phyloP scores from a whole-genome alignment of 2,329 filamentous ascomycete genomes.

The Emmonsia crescens region DNA sequence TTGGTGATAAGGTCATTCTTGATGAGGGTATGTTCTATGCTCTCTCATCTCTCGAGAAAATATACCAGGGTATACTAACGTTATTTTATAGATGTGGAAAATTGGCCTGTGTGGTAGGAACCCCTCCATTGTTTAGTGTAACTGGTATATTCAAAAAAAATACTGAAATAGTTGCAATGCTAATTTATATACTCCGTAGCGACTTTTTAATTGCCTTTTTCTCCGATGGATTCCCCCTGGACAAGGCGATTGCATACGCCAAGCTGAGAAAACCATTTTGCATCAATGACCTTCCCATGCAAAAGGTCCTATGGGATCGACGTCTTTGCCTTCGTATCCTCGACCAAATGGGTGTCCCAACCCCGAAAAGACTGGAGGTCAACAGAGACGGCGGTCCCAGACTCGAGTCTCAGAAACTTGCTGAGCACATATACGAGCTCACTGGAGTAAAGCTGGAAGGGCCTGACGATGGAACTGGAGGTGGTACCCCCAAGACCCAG shows the following conservation, averaged over 20 bases:
- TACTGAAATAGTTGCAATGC: neutral
- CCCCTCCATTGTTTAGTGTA: neutral
- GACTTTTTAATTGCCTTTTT: constrained; percentile 98
- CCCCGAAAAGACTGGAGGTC: constrained; percentile 78
- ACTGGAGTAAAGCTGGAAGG: constrained; percentile 68
- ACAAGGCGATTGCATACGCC: constrained; percentile 94
- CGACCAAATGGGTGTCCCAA: constrained; percentile 80
- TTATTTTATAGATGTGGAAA: constrained; percentile 59
- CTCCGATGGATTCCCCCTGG: constrained; percentile 89
- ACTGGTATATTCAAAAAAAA: neutral
- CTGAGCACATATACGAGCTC: constrained; percentile 66
- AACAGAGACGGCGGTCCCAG: constrained; percentile 83
- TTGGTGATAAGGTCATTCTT: constrained; percentile 96
- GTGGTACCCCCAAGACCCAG: constrained; percentile 46
- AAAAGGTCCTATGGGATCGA: constrained; percentile 92
- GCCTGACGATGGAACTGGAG: constrained; percentile 54
- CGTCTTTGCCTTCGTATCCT: constrained; percentile 79
- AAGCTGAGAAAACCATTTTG: constrained; percentile 90
- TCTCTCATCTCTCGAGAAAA: neutral
- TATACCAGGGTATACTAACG: constrained; percentile 1
- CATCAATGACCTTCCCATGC: constrained; percentile 95
- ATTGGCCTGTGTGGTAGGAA: constrained; percentile 76
- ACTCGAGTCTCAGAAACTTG: constrained; percentile 66
- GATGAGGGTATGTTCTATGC: constrained; percentile 56
- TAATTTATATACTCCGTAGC: constrained; percentile 22